Conservation (phyloP, 2,329 filamentous ascomycete genomes). For the Blastomyces emzantsi region DNA sequence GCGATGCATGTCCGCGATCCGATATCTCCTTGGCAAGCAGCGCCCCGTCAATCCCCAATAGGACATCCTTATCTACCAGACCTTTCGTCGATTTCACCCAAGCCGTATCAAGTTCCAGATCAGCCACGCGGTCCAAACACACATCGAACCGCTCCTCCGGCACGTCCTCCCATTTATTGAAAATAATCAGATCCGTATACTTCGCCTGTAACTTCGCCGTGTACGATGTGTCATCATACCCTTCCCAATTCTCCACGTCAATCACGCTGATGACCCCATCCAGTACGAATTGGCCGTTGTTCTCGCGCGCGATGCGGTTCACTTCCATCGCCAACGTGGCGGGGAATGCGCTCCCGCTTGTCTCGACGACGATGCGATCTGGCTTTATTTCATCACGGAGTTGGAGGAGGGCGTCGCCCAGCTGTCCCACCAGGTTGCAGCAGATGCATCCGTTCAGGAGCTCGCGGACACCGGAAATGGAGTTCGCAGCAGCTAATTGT, state of each 20-base stretch:
- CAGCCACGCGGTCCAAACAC: slow-evolving; percentile 67
- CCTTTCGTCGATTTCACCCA: slow-evolving; percentile 81
- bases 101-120: slow-evolving; percentile 69
- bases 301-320: slow-evolving; percentile 63
- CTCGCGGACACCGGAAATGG: slow-evolving; percentile 84
- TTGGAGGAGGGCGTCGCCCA: slow-evolving; percentile 68
- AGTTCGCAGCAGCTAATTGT: slow-evolving; percentile 70
- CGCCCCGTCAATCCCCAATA: slow-evolving; percentile 82
- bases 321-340: slow-evolving; percentile 87
- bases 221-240: slow-evolving; percentile 83
- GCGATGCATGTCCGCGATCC: slow-evolving; percentile 35
- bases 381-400: slow-evolving; percentile 55
- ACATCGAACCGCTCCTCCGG: slow-evolving; percentile 66
- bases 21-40: slow-evolving; percentile 40
- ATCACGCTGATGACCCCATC: slow-evolving; percentile 86
- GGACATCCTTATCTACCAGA: slow-evolving; percentile 63
- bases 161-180: slow-evolving; percentile 85
- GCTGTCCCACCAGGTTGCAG: slow-evolving; percentile 93
- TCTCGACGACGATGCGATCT: slow-evolving; percentile 90
- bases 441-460: slow-evolving; percentile 97
- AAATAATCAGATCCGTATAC: slow-evolving; percentile 83
- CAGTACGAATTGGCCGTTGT: slow-evolving; percentile 54
- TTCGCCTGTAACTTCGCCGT: slow-evolving; percentile 80
- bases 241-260: slow-evolving; percentile 90
- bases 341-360: slow-evolving; percentile 76